Evolutionary conservation across 1,284 basidiomycete species (phyloP).

Genomic region (Rhodotorula sp.): DNA sequence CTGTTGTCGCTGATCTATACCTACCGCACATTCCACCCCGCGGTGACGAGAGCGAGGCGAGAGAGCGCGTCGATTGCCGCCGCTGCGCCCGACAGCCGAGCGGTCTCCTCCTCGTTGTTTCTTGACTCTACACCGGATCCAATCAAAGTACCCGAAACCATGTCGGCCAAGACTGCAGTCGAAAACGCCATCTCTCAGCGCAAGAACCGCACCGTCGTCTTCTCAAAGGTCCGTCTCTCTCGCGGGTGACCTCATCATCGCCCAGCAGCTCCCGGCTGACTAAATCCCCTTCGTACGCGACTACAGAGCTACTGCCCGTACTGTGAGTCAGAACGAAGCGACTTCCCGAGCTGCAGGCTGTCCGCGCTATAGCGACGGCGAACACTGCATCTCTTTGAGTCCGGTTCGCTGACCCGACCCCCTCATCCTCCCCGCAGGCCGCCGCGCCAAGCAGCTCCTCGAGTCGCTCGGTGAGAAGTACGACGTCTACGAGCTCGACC

Average conservation of each 20-base stretch:
- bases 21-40: neutral
- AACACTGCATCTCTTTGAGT: too few relatives aligned
- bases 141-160: conserved; percentile 35
- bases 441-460: conserved; percentile 48
- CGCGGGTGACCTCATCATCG: too few relatives aligned
- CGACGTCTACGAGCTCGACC: conserved; percentile 51
- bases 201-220: conserved; percentile 48
- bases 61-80: neutral
- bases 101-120: too few relatives aligned
- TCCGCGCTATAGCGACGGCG: too few relatives aligned
- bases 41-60: neutral
- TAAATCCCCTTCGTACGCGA: neutral
- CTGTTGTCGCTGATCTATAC: conserved; percentile 6
- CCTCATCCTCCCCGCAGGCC: neutral
- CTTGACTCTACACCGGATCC: neutral
- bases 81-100: neutral
- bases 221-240: conserved; percentile 46
- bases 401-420: too few relatives aligned
- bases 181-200: conserved; percentile 48
- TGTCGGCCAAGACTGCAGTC: conserved; percentile 48
- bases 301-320: conserved; percentile 33
- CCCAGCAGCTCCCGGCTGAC: neutral
- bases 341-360: too few relatives aligned
- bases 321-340: neutral
- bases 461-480: conserved; percentile 45